These are phyloP conservation scores for Kalaharituber pfeilii DNA, from an alignment of 2,329 filamentous ascomycete species.

Conservation along the genomic window DNA sequence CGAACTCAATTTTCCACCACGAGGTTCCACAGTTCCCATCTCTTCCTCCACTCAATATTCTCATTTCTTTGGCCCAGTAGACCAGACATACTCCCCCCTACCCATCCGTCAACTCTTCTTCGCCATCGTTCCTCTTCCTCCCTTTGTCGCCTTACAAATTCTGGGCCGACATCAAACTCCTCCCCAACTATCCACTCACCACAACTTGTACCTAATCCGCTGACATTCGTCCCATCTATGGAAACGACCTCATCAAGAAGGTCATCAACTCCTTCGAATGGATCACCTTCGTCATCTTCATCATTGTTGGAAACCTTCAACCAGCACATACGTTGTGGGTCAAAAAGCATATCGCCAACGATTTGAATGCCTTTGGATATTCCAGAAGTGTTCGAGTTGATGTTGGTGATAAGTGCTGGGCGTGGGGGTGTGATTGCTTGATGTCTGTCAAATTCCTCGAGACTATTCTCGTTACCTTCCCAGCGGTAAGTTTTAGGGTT, in stretches of 20 bases:
- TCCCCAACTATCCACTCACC: slow-evolving; percentile 71
- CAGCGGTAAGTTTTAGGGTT: slow-evolving; percentile 73
- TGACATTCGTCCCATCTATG: slow-evolving; percentile 34
- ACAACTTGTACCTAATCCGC: slow-evolving; percentile 39
- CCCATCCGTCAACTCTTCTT: slow-evolving; percentile 74
- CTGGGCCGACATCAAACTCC: slow-evolving; percentile 92
- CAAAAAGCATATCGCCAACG: slow-evolving; percentile 96
- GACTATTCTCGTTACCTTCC: slow-evolving; percentile 88
- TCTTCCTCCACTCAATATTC: slow-evolving; percentile 32
- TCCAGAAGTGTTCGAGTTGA: slow-evolving; percentile 34
- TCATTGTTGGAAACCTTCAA: slow-evolving; percentile 50
- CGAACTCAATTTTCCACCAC: slow-evolving; percentile 40
- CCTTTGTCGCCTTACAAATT: slow-evolving; percentile 74
- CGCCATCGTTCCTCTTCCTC: slow-evolving; percentile 88
- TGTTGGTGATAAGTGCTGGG: slow-evolving; percentile 77
- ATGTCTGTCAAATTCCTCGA: slow-evolving; percentile 60
- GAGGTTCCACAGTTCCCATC: slow-evolving; percentile 39
- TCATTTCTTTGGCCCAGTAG: slow-evolving; percentile 28
- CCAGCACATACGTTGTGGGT: slow-evolving; percentile 96
- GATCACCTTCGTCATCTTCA: slow-evolving; percentile 36
- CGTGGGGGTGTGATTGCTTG: slow-evolving; percentile 38
- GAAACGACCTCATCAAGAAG: slow-evolving; percentile 53
- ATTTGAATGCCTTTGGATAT: slow-evolving; percentile 75
- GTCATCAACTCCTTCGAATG: slow-evolving; percentile 48
- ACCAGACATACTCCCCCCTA: slow-evolving; percentile 29